Conservation (phyloP, 805 yeast genomes). For the Citeromyces nyonsensis region DNA sequence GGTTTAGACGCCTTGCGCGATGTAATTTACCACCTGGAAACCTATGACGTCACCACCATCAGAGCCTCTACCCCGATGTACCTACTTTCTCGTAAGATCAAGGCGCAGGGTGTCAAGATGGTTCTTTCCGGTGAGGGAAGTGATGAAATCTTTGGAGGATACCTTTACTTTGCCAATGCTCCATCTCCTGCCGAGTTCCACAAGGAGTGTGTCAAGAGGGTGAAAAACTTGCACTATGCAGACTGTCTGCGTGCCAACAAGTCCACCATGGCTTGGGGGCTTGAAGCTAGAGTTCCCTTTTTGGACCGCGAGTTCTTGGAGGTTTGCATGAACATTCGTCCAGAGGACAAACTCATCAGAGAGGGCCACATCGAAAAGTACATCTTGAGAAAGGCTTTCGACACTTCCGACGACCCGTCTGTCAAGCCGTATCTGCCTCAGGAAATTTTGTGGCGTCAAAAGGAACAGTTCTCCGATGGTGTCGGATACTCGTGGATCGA, state of each 20-base stretch:
- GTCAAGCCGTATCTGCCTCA: slow-evolving; percentile 83
- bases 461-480: slow-evolving; percentile 99
- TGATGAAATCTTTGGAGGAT: slow-evolving; percentile 98
- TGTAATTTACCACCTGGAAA: slow-evolving; percentile 90
- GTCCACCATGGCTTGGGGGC: slow-evolving; percentile 99
- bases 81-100: slow-evolving; percentile 86
- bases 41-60: slow-evolving; percentile 96
- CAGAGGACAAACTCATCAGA: slow-evolving; percentile 77
- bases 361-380: slow-evolving; percentile 85
- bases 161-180: slow-evolving; percentile 92
- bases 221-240: slow-evolving; percentile 91
- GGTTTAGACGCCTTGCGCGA: slow-evolving; percentile 93
- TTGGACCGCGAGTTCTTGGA: slow-evolving; percentile 88
- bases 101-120: slow-evolving; percentile 99
- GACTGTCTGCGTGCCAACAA: slow-evolving; percentile 98
- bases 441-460: slow-evolving; percentile 98
- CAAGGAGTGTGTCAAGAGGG: slow-evolving; percentile 87
- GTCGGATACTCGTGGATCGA: slow-evolving; percentile 99
- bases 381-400: slow-evolving; percentile 94
- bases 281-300: slow-evolving; percentile 99
- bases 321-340: slow-evolving; percentile 87
- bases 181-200: slow-evolving; percentile 92
- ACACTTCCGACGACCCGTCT: slow-evolving; percentile 70
- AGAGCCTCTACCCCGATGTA: slow-evolving; percentile 99
- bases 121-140: slow-evolving; percentile 98